Base-by-base conservation (phyloP, 2,329 filamentous ascomycete species). In the Pseudofabraea citricarpa region DNA sequence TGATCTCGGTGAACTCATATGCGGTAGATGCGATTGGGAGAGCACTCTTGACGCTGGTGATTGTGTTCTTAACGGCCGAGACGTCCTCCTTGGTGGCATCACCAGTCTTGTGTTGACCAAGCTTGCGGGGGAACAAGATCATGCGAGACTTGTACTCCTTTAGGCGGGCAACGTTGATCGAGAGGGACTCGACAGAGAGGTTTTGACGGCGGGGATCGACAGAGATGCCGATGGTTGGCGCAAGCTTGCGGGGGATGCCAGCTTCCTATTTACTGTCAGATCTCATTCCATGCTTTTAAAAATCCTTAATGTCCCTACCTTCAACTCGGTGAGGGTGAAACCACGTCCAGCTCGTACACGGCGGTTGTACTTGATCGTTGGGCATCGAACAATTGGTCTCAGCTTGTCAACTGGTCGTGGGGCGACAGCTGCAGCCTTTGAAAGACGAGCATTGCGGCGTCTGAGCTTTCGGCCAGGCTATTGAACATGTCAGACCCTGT, bases 351-450 rank as follows among this genome's bases (percentile, higher is more conserved):
- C 83, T 70, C 93, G 86, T 68, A 94, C 87, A 70, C 90, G 90
- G 70, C 93, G 90, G 88, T 98, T 98, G 83, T 98, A 95, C 82
- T 94, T 95, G 79, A 96, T 74, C 64, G 88, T 91, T 68, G 93
- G 91, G 85, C 91, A 97, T 78, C 90, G 87, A 63, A 98, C 91
- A 72, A 97, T 76, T 59, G 93, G 93, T 70, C 90, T 85, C 69
- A 98, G 82, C 75, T 88, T 90, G 82, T 98, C 93, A 73, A 96
- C 87, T 61, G 93, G 93, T 65, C 93, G 90, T 68, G 93, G 93
- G 68, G 93, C 93, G 66, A 97, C 79, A 65, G 88, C 85, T 64
- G 90, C 90, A 67, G 91, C 91, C 87, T 97, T 98, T 64, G 85
- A 83, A 69, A 89, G 82, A 73, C 93, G 91, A 61, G 90, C 87